Evolutionary conservation across 257 asterid genomes (phyloP).

Genomic region (Solanum medicagineum): DNA sequence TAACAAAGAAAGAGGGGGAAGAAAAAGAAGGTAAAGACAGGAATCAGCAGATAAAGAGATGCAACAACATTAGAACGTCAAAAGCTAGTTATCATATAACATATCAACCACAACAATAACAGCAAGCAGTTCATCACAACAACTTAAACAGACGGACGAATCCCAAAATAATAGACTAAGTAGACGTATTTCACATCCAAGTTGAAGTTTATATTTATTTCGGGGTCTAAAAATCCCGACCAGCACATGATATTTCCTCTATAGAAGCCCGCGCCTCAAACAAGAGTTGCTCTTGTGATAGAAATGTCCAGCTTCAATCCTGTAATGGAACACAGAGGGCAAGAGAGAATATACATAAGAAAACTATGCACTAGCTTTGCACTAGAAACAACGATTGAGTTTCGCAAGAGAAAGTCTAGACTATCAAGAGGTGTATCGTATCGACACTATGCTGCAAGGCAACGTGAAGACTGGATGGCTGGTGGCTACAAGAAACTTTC

Average conservation of each 20-base stretch:
- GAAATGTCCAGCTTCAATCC: neutral
- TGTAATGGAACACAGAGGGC: neutral
- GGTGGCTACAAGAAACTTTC: neutral
- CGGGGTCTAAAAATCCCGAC: neutral
- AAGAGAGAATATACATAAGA: neutral
- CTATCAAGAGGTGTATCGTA: neutral
- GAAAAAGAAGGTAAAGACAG: too few relatives aligned
- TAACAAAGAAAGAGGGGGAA: too few relatives aligned
- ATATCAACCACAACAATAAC: neutral
- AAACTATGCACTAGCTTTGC: neutral
- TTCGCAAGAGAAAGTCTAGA: neutral
- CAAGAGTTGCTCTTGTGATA: neutral
- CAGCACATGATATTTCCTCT: neutral
- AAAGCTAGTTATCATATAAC: neutral
- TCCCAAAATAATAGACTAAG: neutral
- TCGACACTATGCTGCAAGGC: neutral
- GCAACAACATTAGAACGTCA: neutral
- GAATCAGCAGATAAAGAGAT: neutral
- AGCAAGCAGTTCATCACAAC: neutral
- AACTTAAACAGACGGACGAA: neutral
- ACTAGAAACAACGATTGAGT: neutral
- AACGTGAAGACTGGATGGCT: neutral
- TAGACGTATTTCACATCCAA: neutral
- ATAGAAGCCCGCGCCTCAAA: neutral
- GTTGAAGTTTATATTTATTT: neutral